phyloP scores from a whole-genome alignment of 164 flowering plant genomes.

The Berberis vulgaris region DNA sequence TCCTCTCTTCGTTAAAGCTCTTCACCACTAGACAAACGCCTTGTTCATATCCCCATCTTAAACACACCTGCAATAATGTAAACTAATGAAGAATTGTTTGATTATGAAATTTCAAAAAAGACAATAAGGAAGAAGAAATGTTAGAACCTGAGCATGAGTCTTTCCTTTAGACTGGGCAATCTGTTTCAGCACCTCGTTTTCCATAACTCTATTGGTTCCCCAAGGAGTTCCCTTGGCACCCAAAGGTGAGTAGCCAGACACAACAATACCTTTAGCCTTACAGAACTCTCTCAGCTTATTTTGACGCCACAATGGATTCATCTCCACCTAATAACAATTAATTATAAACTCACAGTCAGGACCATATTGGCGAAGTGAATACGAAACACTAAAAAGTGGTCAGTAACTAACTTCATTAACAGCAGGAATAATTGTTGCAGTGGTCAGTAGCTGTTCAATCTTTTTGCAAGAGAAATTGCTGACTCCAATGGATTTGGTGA shows the following conservation, averaged over 20 bases:
- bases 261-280: not conserved
- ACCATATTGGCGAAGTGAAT: too few relatives aligned
- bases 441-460: conserved; percentile 18
- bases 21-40: conserved; percentile 3
- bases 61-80: not conserved
- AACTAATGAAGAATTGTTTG: not conserved
- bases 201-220: conserved; percentile 1
- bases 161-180: not conserved
- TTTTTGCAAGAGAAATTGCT: conserved; percentile 42
- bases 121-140: not conserved
- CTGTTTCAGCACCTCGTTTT: not conserved
- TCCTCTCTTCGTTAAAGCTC: conserved; percentile 6
- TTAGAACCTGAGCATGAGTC: conserved; percentile 4
- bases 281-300: conserved; percentile 1
- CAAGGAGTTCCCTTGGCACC: conserved; percentile 4
- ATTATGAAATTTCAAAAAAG: not conserved
- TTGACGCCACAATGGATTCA: conserved; percentile 3
- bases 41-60: conserved; percentile 8
- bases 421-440: conserved; percentile 35
- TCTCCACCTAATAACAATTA: not conserved
- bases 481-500: conserved; percentile 40
- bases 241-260: not conserved
- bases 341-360: too few relatives aligned
- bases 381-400: too few relatives aligned
- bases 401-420: conserved; percentile 22